A percentile compares a stretch with the other conserved stretches of the same genome.
Conservation (phyloP, 306 rosid genomes). For the Sicyos edulis region DNA sequence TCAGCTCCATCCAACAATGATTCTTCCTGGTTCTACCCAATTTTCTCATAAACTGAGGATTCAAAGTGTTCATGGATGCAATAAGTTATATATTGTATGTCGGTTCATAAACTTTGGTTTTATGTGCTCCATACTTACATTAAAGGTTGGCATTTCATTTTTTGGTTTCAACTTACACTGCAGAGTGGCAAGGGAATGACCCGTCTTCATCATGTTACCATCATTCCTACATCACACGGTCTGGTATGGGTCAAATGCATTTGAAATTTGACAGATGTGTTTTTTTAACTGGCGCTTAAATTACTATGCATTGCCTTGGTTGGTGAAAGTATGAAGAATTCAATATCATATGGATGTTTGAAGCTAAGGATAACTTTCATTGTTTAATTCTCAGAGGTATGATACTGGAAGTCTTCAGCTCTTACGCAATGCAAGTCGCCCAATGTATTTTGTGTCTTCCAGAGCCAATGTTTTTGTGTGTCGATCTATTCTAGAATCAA, state of each 20-base stretch:
- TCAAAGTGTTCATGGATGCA: slow-evolving; percentile 29
- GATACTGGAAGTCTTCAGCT: slow-evolving; percentile 54
- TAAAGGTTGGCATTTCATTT: background rate
- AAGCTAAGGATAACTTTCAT: slow-evolving; percentile 22
- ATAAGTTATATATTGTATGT: slow-evolving; percentile 48
- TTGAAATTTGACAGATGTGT: slow-evolving; percentile 12
- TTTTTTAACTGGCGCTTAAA: background rate
- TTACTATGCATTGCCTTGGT: background rate
- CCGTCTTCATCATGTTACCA: slow-evolving; percentile 45
- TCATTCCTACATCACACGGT: slow-evolving; percentile 48
- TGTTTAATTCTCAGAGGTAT: slow-evolving; percentile 47
- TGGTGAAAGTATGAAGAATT: slow-evolving; percentile 18
- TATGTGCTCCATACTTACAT: slow-evolving; percentile 12
- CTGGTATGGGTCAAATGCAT: slow-evolving; percentile 51
- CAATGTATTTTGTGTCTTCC: slow-evolving; percentile 49
- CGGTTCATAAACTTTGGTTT: background rate
- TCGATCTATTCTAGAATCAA: slow-evolving; percentile 57
- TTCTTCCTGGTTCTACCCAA: slow-evolving; percentile 47
- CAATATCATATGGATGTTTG: slow-evolving; percentile 20
- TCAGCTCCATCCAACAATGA: slow-evolving; percentile 36
- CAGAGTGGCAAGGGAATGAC: slow-evolving; percentile 49
- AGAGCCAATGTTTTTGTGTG: slow-evolving; percentile 64
- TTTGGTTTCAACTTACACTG: slow-evolving; percentile 9
- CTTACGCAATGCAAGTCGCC: slow-evolving; percentile 42
- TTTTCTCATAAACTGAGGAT: slow-evolving; percentile 46